These are phyloP conservation scores for Iberis pinnata DNA, from an alignment of 345 rosid genomes.

Conservation along the genomic window DNA sequence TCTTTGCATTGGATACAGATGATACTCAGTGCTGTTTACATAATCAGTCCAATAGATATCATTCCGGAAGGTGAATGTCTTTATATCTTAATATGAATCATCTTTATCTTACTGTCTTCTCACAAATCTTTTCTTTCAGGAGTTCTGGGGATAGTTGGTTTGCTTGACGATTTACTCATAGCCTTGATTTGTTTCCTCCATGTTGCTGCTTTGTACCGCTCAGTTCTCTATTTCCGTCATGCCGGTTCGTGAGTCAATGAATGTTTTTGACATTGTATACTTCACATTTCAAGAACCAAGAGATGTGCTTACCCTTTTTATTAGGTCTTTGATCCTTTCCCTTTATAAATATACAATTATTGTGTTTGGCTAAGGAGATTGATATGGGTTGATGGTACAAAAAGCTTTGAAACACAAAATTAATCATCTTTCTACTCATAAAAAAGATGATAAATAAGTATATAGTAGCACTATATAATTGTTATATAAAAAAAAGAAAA, in stretches of 20 bases:
- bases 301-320: slow-evolving; percentile 1
- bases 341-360: background rate
- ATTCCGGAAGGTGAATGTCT: slow-evolving; percentile 70
- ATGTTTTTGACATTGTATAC: background rate
- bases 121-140: background rate
- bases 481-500: no score
- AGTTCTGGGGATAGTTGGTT: slow-evolving; percentile 60
- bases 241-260: slow-evolving; percentile 45
- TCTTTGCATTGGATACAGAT: slow-evolving; percentile 40
- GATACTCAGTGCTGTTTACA: slow-evolving; percentile 54
- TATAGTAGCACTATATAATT: no score
- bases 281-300: background rate
- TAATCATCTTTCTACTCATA: no score
- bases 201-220: slow-evolving; percentile 76
- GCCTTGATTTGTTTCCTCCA: slow-evolving; percentile 63
- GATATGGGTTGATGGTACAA: background rate
- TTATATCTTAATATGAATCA: no score
- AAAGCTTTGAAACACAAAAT: background rate
- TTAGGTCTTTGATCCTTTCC: slow-evolving; percentile 1
- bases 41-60: slow-evolving; percentile 81
- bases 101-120: no score
- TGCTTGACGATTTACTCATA: slow-evolving; percentile 70
- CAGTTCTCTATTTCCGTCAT: slow-evolving; percentile 70
- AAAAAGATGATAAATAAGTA: no score
- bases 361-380: slow-evolving; percentile 20